Evolutionary conservation across 768 basidiomycete species (phyloP), one percentile per base, ranked within the genome.

Genomic region (Coprinellus micaceus): DNA sequence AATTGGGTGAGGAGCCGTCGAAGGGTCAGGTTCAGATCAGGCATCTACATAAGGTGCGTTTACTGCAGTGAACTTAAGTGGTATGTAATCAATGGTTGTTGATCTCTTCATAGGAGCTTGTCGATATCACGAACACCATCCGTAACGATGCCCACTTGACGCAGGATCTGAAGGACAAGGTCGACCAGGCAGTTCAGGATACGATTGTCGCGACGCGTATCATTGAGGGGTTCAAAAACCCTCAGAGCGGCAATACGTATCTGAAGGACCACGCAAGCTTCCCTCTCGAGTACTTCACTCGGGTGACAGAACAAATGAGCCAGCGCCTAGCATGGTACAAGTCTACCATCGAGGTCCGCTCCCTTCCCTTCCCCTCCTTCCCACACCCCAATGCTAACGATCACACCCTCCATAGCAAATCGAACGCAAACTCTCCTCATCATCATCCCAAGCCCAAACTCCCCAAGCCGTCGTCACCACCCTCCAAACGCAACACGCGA

Each of bases 381-480:
- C 4, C 30, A 24, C 43, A 45, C 39, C 28, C 58, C 25, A 33
- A 54, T 54, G 10, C 33, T 51, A n/a, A n/a, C n/a, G n/a, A n/a
- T 53, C 51, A 64, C 52, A 17, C 40, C 24, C 40, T 49, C 37
- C 29, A 15, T 57, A 89, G 87, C 86, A 88, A 86, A 91, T 94
- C 61, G 91, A 93, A 70, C 81, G 89, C 52, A 91, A 89, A 67
- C 73, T 92, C 5, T 82, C 86, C 5, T 85, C 87, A 7, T 81
- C 86, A 3, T 76, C 84, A 6, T 72, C 74, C 48, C 84, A 87
- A 63, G 71, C 78, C 6, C 87, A 89, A 66, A 89, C 89, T 1
- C 91, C 91, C 13, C 91, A 94, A 70, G 90, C 80, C 44, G 88
- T 93, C 55, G 74, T 87, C 4, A 77, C 88, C 2, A 88, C 90